Conservation (phyloP, 257 asterid genomes). For the Plantago major region DNA sequence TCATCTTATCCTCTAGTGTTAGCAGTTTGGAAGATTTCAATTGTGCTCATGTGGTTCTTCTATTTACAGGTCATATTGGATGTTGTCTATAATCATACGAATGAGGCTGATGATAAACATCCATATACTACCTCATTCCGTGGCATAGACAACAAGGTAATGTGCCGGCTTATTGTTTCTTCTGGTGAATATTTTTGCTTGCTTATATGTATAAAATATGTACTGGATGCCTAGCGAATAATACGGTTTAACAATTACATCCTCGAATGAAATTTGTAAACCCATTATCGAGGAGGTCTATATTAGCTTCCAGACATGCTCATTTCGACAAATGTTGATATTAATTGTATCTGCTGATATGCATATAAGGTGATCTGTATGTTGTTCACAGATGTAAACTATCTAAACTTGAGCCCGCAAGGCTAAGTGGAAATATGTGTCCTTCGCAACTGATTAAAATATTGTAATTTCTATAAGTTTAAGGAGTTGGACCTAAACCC, state of each 20-base stretch:
- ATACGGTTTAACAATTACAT: too few species aligned
- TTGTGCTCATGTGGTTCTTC: slow-evolving; percentile 14
- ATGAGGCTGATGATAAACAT: slow-evolving; percentile 83
- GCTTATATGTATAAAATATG: neutral
- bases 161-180: neutral
- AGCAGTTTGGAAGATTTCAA: slow-evolving; percentile 11
- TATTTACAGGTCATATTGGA: slow-evolving; percentile 79
- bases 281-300: neutral
- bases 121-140: slow-evolving; percentile 96
- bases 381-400: neutral
- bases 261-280: neutral
- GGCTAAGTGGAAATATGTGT: neutral
- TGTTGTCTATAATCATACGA: slow-evolving; percentile 95
- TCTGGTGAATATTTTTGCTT: slow-evolving; percentile 5
- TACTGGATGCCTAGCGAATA: too few species aligned
- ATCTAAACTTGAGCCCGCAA: neutral
- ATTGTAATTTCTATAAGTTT: neutral
- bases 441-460: neutral
- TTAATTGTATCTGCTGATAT: neutral
- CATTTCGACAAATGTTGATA: slow-evolving; percentile 1
- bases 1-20: slow-evolving; percentile 15
- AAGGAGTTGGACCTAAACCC: neutral
- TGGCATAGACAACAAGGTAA: slow-evolving; percentile 99
- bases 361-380: neutral
- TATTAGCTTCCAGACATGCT: neutral